Base-by-base conservation (phyloP, 805 yeast genomes). In the Candida yuanshanica region DNA sequence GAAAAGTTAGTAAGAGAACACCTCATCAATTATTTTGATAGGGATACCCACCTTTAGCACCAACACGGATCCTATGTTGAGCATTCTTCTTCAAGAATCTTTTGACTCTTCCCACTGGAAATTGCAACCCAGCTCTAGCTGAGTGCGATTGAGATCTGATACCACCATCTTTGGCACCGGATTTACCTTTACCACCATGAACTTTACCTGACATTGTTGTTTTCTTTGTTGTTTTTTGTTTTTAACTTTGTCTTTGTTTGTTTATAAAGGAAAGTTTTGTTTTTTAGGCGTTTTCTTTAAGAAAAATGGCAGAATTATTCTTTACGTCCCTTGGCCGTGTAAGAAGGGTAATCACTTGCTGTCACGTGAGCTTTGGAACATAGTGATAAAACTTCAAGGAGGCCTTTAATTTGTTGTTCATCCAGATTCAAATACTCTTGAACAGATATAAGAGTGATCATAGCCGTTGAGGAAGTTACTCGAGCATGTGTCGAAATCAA, bases 21-120 rank as follows among this genome's bases (percentile, higher is more conserved):
- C 17, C 7, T 4, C 11, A 17, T 23, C 12, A 11, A 13, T 11
- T 22, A 12, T 9, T 4, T 21, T 21, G 8, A 20, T 3, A 16
- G 14, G 9, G 17, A 8, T 9, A 48, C 55, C 36, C 47, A 63
- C 74, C 67, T 68, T 83, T 67, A 64, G 84, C 77, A 44, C 96
- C 96, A 37, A 88, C 95, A 64, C 96, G 70, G 50, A 77, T 75
- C 59, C 75, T 78, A 67, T 86, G 87, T 62, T 87, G 93, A 17
- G 96, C 95, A 50, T 83, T 86, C 65, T 75, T 82, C 73, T 90
- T 91, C 66, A 93, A 74, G 64, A 89, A 91, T 72, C 99, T 81
- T 78, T 93, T 91, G 56, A 93, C 89, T 82, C 99, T 88, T 46
- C 99, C 99, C 29, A 95, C 98, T 38, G 99, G 99, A 71, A 93